phyloP scores from a whole-genome alignment of 257 asterid genomes.

The Prunella vulgaris region DNA sequence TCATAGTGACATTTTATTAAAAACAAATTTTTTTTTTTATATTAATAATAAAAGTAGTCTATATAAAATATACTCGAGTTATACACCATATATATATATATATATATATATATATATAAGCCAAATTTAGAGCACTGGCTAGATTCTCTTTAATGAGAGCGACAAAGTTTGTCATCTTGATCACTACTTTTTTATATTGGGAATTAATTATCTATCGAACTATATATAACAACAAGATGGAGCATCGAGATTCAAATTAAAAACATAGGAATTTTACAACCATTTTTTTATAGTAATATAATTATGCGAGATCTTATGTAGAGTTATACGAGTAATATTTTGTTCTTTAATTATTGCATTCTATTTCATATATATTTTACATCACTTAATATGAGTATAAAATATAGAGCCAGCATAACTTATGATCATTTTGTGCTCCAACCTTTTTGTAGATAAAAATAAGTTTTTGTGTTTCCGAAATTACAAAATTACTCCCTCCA shows the following conservation, averaged over 20 bases:
- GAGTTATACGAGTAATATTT: neutral
- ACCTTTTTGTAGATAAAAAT: no score
- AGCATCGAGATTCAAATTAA: neutral
- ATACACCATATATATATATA: neutral
- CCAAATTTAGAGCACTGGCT: neutral
- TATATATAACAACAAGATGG: neutral
- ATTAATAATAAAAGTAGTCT: no score
- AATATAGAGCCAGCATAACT: no score
- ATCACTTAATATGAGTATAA: no score
- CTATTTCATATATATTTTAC: neutral
- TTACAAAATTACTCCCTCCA: no score
- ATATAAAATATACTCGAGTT: no score
- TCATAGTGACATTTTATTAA: no score
- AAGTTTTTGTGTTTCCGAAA: no score
- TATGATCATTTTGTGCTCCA: no score
- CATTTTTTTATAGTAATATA: no score
- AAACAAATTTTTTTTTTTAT: no score
- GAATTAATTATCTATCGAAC: neutral
- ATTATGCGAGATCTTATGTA: no score
- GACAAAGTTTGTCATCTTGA: slow-evolving; percentile 8
- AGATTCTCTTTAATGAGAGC: slow-evolving; percentile 13
- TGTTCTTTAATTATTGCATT: neutral
- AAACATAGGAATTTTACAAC: neutral
- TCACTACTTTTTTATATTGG: neutral
- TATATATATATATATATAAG: neutral